Evolutionary conservation across 2,329 filamentous ascomycete genomes (phyloP).

Genomic region (Cladophialophora chaetospira): DNA sequence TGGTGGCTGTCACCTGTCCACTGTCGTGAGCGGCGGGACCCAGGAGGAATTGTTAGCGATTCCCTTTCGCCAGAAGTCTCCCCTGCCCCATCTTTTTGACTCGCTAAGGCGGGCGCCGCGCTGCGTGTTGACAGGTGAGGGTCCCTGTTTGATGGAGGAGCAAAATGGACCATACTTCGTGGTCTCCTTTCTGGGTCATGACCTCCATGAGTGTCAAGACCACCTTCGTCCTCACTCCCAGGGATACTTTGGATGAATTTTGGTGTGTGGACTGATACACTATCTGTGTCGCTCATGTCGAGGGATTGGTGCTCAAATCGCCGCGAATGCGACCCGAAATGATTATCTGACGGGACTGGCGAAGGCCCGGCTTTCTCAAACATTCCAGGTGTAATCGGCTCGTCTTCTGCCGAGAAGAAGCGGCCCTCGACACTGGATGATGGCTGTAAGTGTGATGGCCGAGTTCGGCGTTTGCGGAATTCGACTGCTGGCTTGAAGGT

Average conservation of each 20-base stretch:
- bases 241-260: slow-evolving; percentile 20
- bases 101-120: background rate
- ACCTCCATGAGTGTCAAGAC: background rate
- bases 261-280: slow-evolving; percentile 32
- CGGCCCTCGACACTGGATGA: slow-evolving; percentile 74
- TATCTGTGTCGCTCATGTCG: slow-evolving; percentile 32
- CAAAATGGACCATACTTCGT: background rate
- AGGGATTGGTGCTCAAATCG: slow-evolving; percentile 28
- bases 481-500: slow-evolving; percentile 64
- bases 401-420: slow-evolving; percentile 71
- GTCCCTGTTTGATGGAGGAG: background rate
- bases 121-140: background rate
- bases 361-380: slow-evolving; percentile 16
- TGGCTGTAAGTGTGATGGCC: slow-evolving; percentile 63
- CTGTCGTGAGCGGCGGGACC: background rate
- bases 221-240: slow-evolving; percentile 17
- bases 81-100: background rate
- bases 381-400: slow-evolving; percentile 61
- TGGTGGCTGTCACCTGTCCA: background rate
- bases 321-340: slow-evolving; percentile 5
- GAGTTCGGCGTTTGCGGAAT: slow-evolving; percentile 30
- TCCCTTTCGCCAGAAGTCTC: background rate
- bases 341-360: slow-evolving; percentile 13
- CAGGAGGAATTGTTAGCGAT: background rate
- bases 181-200: background rate